These are phyloP conservation scores for Suhomyces wounanorum DNA, from an alignment of 1,139 yeast species.

Conservation along the genomic window DNA sequence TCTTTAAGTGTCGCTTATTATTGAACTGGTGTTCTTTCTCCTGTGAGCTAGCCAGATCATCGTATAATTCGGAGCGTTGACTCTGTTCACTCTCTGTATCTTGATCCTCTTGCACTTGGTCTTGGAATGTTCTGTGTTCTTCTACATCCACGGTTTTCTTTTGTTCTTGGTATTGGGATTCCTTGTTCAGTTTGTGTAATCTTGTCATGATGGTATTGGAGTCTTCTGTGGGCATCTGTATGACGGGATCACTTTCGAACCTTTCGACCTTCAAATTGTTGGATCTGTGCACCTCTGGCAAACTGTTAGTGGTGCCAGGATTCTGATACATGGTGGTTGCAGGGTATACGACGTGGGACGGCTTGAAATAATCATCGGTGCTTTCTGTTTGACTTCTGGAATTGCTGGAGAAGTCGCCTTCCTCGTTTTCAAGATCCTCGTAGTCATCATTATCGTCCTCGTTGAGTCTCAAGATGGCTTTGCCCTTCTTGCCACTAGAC, in stretches of 20 bases:
- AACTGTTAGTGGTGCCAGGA: slow-evolving; percentile 1
- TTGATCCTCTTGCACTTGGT: not conserved
- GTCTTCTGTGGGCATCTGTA: not conserved
- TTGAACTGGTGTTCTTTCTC: slow-evolving; percentile 5
- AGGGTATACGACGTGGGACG: not conserved
- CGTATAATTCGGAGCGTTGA: slow-evolving; percentile 4
- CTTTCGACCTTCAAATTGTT: not conserved
- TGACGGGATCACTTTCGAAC: not conserved
- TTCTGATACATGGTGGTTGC: not conserved
- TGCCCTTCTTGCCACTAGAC: slow-evolving; percentile 42
- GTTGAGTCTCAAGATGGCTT: slow-evolving; percentile 42
- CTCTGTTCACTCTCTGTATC: slow-evolving; percentile 1
- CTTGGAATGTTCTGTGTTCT: not conserved
- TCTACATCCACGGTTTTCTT: not conserved
- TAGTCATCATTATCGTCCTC: slow-evolving; percentile 22
- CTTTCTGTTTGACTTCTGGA: not conserved
- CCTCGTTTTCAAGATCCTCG: slow-evolving; percentile 17
- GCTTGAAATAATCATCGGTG: slow-evolving; percentile 8
- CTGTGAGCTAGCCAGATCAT: slow-evolving; percentile 6
- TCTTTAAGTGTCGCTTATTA: slow-evolving; percentile 2
- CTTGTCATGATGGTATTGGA: not conserved
- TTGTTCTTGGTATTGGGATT: not conserved
- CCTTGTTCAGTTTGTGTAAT: not conserved
- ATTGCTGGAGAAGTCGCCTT: not conserved
- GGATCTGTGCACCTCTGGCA: slow-evolving; percentile 2